phyloP scores from a whole-genome alignment of 805 yeast species.

The Lachancea meyersii region DNA sequence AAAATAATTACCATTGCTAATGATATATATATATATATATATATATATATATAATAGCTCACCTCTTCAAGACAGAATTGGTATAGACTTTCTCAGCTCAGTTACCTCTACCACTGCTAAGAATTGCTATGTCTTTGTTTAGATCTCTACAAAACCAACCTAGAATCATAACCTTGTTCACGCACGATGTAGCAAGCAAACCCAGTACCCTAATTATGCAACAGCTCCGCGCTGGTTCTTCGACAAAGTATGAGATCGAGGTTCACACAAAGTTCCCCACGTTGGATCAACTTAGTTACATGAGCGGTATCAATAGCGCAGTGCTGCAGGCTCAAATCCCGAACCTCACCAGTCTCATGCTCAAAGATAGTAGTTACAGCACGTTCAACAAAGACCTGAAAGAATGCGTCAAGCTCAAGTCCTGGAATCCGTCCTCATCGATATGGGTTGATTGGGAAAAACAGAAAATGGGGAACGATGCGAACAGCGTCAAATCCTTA shows the following conservation, averaged over 20 bases:
- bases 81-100: no score
- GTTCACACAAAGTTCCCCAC: conserved; percentile 26
- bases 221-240: conserved; percentile 14
- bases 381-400: conserved; percentile 21
- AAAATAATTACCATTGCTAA: no score
- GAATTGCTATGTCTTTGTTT: conserved; percentile 48
- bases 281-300: conserved; percentile 26
- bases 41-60: no score
- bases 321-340: conserved; percentile 19
- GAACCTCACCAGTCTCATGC: conserved; percentile 13
- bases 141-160: conserved; percentile 41
- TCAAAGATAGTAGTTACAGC: conserved; percentile 12
- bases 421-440: conserved; percentile 22
- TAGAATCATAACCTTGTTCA: conserved; percentile 42
- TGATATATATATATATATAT: no score
- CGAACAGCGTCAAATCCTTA: conserved; percentile 12
- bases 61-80: no score
- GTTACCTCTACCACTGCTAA: no score
- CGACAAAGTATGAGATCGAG: conserved; percentile 19
- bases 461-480: conserved; percentile 23
- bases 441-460: conserved; percentile 36
- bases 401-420: conserved; percentile 16
- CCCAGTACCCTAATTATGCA: conserved; percentile 17
- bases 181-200: conserved; percentile 25
- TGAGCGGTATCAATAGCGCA: conserved; percentile 16